A percentile compares a stretch with the other conserved stretches of the same genome.
Evolutionary conservation across 169 alveolate species (phyloP).

Genomic region (Plasmodium coatneyi): DNA sequence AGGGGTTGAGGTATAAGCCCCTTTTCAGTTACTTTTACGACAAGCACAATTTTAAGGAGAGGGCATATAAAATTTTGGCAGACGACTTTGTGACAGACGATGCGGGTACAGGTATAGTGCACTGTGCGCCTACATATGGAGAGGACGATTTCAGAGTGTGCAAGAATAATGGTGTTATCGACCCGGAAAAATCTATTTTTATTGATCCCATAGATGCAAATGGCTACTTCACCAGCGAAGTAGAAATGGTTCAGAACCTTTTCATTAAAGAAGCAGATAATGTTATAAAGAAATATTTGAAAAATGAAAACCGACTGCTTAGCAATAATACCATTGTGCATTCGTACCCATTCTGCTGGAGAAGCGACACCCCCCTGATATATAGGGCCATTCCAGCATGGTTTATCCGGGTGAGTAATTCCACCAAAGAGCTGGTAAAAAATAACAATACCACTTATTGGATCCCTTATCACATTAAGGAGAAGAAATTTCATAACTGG

Average conservation of each 20-base stretch:
- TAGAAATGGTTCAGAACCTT: slow-evolving; percentile 89
- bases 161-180: slow-evolving; percentile 75
- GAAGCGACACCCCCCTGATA: slow-evolving; percentile 99
- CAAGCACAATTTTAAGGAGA: slow-evolving; percentile 70
- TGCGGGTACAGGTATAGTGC: slow-evolving; percentile 98
- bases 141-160: slow-evolving; percentile 96
- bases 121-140: slow-evolving; percentile 97
- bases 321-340: slow-evolving; percentile 89
- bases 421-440: slow-evolving; percentile 91
- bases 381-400: slow-evolving; percentile 98
- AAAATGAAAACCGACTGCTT: slow-evolving; percentile 88
- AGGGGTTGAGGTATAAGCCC: slow-evolving; percentile 93
- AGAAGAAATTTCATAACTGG: slow-evolving; percentile 99
- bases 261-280: slow-evolving; percentile 97
- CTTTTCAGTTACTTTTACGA: slow-evolving; percentile 90
- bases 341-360: slow-evolving; percentile 99
- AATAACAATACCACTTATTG: slow-evolving; percentile 93
- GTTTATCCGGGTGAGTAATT: slow-evolving; percentile 97
- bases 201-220: slow-evolving; percentile 92
- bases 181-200: slow-evolving; percentile 77
- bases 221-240: slow-evolving; percentile 90
- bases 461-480: slow-evolving; percentile 98
- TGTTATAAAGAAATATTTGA: slow-evolving; percentile 90
- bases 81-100: slow-evolving; percentile 96
- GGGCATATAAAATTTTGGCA: slow-evolving; percentile 84